Evolutionary conservation across 2,329 filamentous ascomycete species (phyloP).

Genomic region (Xylariaceae sp.): DNA sequence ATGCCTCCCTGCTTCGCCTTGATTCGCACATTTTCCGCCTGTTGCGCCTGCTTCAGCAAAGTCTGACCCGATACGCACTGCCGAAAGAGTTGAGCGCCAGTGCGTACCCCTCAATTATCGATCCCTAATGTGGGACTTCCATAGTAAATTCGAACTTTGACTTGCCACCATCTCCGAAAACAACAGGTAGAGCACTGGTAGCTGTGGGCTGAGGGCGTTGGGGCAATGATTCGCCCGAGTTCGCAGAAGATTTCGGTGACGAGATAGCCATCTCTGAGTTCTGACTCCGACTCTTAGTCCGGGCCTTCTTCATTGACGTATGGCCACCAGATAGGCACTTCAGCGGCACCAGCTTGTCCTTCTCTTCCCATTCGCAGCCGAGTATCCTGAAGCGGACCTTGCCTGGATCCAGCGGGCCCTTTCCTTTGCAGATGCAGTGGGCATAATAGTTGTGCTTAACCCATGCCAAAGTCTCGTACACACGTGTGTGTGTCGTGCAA

Average conservation of each 20-base stretch:
- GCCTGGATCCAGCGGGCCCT: constrained; percentile 32
- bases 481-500: constrained; percentile 36
- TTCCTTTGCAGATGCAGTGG: constrained; percentile 34
- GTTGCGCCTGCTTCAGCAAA: neutral
- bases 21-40: neutral
- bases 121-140: constrained; percentile 5
- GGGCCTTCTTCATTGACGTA: constrained; percentile 13
- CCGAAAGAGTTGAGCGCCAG: too few relatives aligned
- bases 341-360: constrained; percentile 15
- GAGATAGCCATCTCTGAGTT: neutral
- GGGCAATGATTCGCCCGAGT: neutral
- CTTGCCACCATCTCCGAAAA: constrained; percentile 24
- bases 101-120: too few relatives aligned
- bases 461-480: constrained; percentile 37
- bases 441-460: constrained; percentile 35
- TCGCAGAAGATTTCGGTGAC: constrained; percentile 3
- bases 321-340: constrained; percentile 12
- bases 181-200: constrained; percentile 20
- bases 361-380: constrained; percentile 37
- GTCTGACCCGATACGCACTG: neutral
- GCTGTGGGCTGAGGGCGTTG: constrained; percentile 1
- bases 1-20: neutral
- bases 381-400: constrained; percentile 39
- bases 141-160: constrained; percentile 27
- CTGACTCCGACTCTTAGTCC: constrained; percentile 5